Base-by-base conservation (phyloP, 768 basidiomycete genomes). In the Jaapia argillacea region DNA sequence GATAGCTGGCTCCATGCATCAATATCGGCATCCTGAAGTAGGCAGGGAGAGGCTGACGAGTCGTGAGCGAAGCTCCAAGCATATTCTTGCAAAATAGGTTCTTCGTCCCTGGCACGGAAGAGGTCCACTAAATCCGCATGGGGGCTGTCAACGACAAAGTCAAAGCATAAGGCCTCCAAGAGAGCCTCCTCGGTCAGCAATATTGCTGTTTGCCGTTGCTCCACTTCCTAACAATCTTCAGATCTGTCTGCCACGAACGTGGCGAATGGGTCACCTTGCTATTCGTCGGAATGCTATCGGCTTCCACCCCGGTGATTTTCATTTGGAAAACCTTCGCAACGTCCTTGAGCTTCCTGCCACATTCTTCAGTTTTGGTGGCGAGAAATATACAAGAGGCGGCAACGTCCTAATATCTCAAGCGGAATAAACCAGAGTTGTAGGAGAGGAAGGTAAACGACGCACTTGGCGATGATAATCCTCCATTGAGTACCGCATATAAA, bases 301-400 rank as follows among this genome's bases (percentile, higher is more conserved):
- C 65, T 43, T 85, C 80, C 4, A 21, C 10, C 22, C 28, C 71
- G 72, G 18, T 66, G 64, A 26, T 67, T 63, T 90, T 89, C 26
- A 83, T 73, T 53, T 77, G 75, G 51, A 74, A 81, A 6, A 90
- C 74, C 49, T 74, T 72, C 6, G 88, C 84, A 21, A 90, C 85
- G 53, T 91, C 88, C n/a, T 82, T 71, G 12, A 91, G 71, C 56
- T 90, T 91, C 41, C 88, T 70, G 25, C 85, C 85, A 51, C 85
- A 89, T 61, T 91, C 88, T 58, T 91, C 88, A 1, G 86, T 90
- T 60, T 91, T 91, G n/a, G 88, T 88, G 1, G 88, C 85, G 45
- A 91, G 72, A 54, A 91, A 91, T 47, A 91, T 77, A 58, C 86
- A 90, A 3, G 88, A 72, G 10, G 85, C 87, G 23, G 89, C 87